Evolutionary conservation across 345 rosid species (phyloP), one percentile per base, ranked within the genome.

Genomic region (Euphorbia peplus): DNA sequence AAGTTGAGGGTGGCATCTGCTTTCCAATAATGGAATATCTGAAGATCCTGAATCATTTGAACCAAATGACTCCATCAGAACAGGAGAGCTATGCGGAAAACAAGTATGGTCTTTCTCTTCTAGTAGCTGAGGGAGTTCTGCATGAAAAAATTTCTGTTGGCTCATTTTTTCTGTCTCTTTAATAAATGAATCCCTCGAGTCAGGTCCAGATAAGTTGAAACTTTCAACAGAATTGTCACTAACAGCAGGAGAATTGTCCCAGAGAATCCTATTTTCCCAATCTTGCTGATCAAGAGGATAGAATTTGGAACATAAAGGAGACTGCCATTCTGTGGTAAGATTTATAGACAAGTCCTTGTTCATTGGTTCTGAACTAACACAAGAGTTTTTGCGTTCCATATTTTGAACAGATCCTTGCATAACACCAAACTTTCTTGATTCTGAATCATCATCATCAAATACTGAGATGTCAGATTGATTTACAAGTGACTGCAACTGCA

Each of bases 241-340:
- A 26, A 14, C 61, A 53, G 68, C 76, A 71, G 98, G 86, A 71
- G 86, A 83, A 78, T 69, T 78, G 76, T 84, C 96, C 99, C 99
- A 95, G 19, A 86, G 67, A 79, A 91, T 95, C 55, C 67, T 82
- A 44, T 88, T 83, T 80, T 95, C 97, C 99, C 99, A 95, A 69
- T 91, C 92, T 70, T 81, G 86, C 84, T 95, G 98, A 76, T 87
- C 96, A 75, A 95, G 93, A 59, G 90, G 90, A 73, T 79, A 81
- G 74, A 86, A 78, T 55, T 75, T 76, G 16, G 80, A 80, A 58
- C 75, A 78, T 29, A 69, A 76, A 1, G 83, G 86, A 59, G 85
- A 81, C 76, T 81, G 76, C 89, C 88, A 81, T 52, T 79, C 73
- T 51, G 78, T 60, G 63, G 84, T 76, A 64, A 79, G 66, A 79